Evolutionary conservation across 129 eudicot species (phyloP).

Genomic region (Flaveria ramosissima): DNA sequence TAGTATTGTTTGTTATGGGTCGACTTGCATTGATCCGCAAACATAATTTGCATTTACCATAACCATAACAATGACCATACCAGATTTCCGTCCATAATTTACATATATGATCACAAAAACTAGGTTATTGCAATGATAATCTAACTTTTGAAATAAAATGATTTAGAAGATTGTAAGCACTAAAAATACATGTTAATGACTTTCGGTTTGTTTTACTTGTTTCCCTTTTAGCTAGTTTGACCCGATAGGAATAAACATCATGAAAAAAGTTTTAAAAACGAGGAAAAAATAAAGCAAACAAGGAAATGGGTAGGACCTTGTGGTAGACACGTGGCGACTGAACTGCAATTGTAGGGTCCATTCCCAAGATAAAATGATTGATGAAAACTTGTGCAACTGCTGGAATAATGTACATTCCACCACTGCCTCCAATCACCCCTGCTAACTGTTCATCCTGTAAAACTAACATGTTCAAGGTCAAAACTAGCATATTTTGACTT

Average conservation of each 20-base stretch:
- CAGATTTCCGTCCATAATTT: background rate
- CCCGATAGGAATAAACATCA: background rate
- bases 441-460: constrained; percentile 78
- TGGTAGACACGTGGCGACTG: constrained; percentile 89
- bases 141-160: background rate
- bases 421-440: constrained; percentile 96
- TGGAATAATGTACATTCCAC: constrained; percentile 80
- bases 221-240: background rate
- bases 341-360: constrained; percentile 77
- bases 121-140: background rate
- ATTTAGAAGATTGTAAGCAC: background rate
- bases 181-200: background rate
- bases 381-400: constrained; percentile 88
- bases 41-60: background rate
- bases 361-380: constrained; percentile 78
- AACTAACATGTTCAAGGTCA: background rate
- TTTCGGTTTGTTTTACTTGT: background rate
- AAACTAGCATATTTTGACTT: background rate
- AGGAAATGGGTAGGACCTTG: constrained; percentile 44
- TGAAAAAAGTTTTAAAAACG: background rate
- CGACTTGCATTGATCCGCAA: constrained; percentile 6
- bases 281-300: background rate
- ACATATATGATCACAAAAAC: background rate
- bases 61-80: too few relatives aligned
- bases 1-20: background rate